A percentile compares a stretch with the other conserved stretches of the same genome.
These are phyloP conservation scores for Platanus orientalis DNA, from an alignment of 164 flowering plant species.

Conservation along the genomic window DNA sequence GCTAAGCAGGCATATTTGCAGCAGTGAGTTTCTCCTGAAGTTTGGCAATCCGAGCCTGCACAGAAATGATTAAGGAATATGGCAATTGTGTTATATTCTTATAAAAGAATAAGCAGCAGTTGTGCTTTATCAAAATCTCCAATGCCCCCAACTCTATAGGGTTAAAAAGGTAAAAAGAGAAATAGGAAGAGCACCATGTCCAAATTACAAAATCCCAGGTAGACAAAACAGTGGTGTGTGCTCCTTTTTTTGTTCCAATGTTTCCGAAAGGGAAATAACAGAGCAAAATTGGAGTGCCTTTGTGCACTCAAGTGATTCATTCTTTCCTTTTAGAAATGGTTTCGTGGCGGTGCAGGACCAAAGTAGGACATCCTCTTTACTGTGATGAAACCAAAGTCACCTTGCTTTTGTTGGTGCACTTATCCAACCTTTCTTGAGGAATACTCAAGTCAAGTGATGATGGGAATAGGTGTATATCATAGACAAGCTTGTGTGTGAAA, in stretches of 20 bases:
- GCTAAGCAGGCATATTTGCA: slow-evolving; percentile 18
- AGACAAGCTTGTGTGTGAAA: background rate
- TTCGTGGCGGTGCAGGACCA: too few species aligned
- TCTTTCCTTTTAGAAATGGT: too few species aligned
- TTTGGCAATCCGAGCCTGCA: slow-evolving; percentile 41
- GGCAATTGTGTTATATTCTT: background rate
- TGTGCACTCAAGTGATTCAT: too few species aligned
- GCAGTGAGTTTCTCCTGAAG: slow-evolving; percentile 44
- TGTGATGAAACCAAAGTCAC: too few species aligned
- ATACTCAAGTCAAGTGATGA: background rate
- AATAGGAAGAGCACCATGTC: background rate
- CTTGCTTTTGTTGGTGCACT: too few species aligned
- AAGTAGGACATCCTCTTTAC: too few species aligned
- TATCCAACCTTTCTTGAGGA: too few species aligned
- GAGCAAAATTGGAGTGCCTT: too few species aligned
- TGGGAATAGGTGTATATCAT: background rate
- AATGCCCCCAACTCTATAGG: background rate
- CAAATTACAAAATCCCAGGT: too few species aligned
- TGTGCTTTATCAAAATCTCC: background rate
- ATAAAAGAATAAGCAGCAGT: background rate
- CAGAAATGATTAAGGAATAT: background rate
- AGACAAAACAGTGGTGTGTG: too few species aligned
- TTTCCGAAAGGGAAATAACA: too few species aligned
- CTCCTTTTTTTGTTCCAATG: too few species aligned
- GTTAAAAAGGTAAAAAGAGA: background rate